Base-by-base conservation (phyloP, 164 flowering plant genomes). In the Cinnamomum chago region DNA sequence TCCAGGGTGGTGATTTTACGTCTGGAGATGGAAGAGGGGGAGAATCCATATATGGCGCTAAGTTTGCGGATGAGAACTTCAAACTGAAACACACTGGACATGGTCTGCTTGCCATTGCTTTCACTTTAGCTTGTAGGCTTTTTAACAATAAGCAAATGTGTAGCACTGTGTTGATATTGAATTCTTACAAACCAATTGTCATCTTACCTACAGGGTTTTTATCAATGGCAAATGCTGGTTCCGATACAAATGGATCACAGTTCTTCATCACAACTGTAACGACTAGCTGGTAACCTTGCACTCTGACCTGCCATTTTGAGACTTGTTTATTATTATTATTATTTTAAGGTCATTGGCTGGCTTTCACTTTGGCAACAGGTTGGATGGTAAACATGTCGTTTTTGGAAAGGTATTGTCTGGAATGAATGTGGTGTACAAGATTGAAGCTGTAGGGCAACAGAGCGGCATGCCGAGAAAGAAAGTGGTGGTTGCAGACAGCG, bases 1-100 rank as follows among this genome's bases (percentile, higher is more conserved):
- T 93, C 76, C 99, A 95, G 74, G 99, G 99, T 70, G 99, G 99
- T 78, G 99, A 95, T 73, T 93, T 95, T 71, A 93, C 99, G 0
- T 90, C 74, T 55, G 98, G 98, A 5, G 89, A 92, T 81, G 99
- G 99, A 80, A 87, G 86, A 80, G 99, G 99, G 58, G 99, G 98
- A 71, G 99, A 95, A 75, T 95, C 99, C 24, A 93, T 95, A 35
- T 92, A 95, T 58, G 99, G 99, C 17, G 88, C 87, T 76, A 89
- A 89, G 84, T 95, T 95, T 79, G 86, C 85, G 25, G 99, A 95
- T 82, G 99, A 95, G 79, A 95, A 95, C 76, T 95, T 95, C 85
- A 93, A 95, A 84, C 67, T 95, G 80, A 95, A 95, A 86, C 97
- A 93, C 68, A 92, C 98, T 65, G 97, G 99, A 75, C 99, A 98